phyloP scores from a whole-genome alignment of 805 yeast genomes.

The Jamesozyma jinghongensis region DNA sequence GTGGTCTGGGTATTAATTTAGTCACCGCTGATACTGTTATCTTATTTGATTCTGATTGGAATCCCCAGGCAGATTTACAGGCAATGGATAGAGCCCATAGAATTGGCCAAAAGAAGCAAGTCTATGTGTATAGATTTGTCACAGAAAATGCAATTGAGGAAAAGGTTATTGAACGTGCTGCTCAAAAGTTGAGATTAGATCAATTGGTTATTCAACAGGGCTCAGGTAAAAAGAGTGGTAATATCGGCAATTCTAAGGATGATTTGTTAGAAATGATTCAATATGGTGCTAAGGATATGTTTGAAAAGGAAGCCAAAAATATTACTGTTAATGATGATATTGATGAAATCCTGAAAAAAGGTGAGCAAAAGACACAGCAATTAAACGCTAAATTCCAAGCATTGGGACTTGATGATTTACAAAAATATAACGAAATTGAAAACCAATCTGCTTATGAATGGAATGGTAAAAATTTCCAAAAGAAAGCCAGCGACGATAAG shows the following conservation, averaged over 20 bases:
- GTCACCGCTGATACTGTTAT: slow-evolving; percentile 89
- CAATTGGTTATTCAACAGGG: slow-evolving; percentile 96
- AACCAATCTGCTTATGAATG: slow-evolving; percentile 91
- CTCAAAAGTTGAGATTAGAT: slow-evolving; percentile 84
- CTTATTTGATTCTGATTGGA: slow-evolving; percentile 91
- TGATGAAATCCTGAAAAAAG: slow-evolving; percentile 69
- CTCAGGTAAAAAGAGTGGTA: slow-evolving; percentile 36
- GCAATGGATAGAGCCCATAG: slow-evolving; percentile 98
- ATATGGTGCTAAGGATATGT: slow-evolving; percentile 87
- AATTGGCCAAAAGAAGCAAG: slow-evolving; percentile 96
- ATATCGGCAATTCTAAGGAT: slow-evolving; percentile 48
- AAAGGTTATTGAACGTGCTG: slow-evolving; percentile 91
- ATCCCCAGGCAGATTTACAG: slow-evolving; percentile 95
- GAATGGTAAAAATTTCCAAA: slow-evolving; percentile 72
- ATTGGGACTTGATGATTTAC: slow-evolving; percentile 87
- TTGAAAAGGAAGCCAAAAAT: slow-evolving; percentile 41
- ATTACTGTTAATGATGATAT: slow-evolving; percentile 50
- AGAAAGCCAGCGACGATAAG: slow-evolving; percentile 29
- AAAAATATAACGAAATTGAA: slow-evolving; percentile 63
- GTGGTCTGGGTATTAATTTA: slow-evolving; percentile 90
- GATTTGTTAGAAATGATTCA: slow-evolving; percentile 93
- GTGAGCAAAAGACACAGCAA: slow-evolving; percentile 71
- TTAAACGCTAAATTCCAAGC: slow-evolving; percentile 76
- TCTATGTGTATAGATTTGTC: slow-evolving; percentile 81
- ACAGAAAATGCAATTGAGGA: slow-evolving; percentile 96